Percentiles rank a stretch among this genome's conserved stretches.
These are phyloP conservation scores for Cyclotella sp. DNA, from an alignment of 108 stramenopile genomes.

Conservation along the genomic window DNA sequence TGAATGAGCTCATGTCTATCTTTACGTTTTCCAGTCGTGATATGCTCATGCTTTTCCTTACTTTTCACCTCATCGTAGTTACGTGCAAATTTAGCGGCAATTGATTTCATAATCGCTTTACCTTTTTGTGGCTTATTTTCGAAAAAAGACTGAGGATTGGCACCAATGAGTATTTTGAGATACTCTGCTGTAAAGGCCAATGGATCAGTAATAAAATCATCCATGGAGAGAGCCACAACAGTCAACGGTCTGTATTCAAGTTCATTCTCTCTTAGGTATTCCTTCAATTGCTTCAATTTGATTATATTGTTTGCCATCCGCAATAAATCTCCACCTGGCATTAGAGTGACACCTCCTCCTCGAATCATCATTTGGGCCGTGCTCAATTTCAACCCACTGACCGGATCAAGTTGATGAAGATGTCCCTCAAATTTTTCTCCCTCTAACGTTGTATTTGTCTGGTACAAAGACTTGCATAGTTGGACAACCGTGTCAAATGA, in stretches of 20 bases:
- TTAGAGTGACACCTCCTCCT: constrained; percentile 16
- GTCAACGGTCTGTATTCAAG: neutral
- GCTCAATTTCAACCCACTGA: constrained; percentile 19
- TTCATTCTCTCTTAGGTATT: neutral
- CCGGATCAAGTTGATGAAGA: constrained; percentile 21
- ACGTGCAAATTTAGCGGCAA: constrained; percentile 1
- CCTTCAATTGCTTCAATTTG: constrained; percentile 3
- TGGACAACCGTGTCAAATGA: constrained; percentile 13
- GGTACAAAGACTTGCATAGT: constrained; percentile 15
- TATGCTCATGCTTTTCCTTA: constrained; percentile 2
- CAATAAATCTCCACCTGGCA: constrained; percentile 25
- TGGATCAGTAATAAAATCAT: constrained; percentile 19
- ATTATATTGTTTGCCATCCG: constrained; percentile 21
- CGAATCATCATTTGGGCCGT: constrained; percentile 28
- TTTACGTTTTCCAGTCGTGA: constrained; percentile 10
- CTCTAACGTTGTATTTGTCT: neutral
- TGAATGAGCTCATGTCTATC: constrained; percentile 4
- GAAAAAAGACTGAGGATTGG: neutral
- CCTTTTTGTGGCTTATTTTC: neutral
- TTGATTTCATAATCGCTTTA: constrained; percentile 2
- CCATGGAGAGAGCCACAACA: constrained; percentile 16
- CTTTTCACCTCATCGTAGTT: neutral
- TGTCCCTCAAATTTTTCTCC: constrained; percentile 18
- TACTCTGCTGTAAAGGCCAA: constrained; percentile 3
- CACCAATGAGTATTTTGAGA: constrained; percentile 9